Base-by-base conservation (phyloP, 31 red algal species). In the Endocladia muricata region DNA sequence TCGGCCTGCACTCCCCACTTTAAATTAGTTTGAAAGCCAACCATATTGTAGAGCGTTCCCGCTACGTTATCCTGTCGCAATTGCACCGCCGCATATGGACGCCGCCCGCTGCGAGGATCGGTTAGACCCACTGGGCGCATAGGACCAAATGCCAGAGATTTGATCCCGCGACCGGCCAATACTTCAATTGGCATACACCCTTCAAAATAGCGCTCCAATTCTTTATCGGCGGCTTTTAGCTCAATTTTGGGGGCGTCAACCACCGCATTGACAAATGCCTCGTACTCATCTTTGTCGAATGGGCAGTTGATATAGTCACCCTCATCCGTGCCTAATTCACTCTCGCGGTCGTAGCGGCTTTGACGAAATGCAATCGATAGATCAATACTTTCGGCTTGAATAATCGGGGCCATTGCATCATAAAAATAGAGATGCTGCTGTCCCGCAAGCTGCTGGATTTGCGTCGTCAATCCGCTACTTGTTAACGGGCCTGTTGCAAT, bases 251-350 rank as follows among this genome's bases (percentile, higher is more conserved):
- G 9, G 28, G 59, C 59, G 11, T 63, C 21, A 25, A 8, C 13
- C 11, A 63, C 15, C 28, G 59, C 59, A 11, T 25, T 31, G 26
- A 21, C 11, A 11, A 21, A 63, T 9, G 9, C 13, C 9, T 63
- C 59, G 59, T 63, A 63, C 28, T 63, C 21, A 11, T 9, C 13
- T 63, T 63, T 25, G 23, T 11, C 26, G 9, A 63, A 19, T 31
- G 59, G 59, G 19, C 19, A 63, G 59, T 63, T 63, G 19, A 63
- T 11, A 25, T 63, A 63, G 26, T 63, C 59, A 25, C 15, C 59
- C 9, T 23, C 23, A 11, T 63, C 21, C n/a, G n/a, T n/a, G n/a
- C n/a, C n/a, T n/a, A n/a, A n/a, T n/a, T n/a, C n/a, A n/a, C n/a
- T n/a, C 9, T 25, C 59, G 11, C 19, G 9, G 44, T 51, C 44